Evolutionary conservation across 306 rosid species (phyloP).

Genomic region (Prinsepia uniflora): DNA sequence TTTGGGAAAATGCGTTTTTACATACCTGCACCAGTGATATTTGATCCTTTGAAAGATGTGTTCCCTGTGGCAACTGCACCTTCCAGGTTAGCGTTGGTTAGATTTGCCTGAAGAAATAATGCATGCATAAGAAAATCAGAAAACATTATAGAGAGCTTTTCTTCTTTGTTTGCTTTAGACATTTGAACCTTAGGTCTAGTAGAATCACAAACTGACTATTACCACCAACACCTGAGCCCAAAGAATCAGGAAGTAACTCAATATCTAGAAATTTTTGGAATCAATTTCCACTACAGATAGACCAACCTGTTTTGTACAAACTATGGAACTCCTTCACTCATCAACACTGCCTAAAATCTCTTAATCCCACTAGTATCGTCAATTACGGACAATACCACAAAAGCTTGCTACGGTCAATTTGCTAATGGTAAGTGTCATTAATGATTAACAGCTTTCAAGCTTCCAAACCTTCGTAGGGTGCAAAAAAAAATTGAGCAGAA

Average conservation of each 20-base stretch:
- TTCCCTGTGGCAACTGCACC: constrained; percentile 94
- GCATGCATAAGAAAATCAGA: constrained; percentile 22
- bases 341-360: background rate
- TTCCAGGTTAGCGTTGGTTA: constrained; percentile 88
- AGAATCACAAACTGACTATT: background rate
- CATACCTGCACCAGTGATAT: constrained; percentile 80
- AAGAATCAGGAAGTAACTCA: background rate
- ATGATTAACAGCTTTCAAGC: background rate
- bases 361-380: background rate
- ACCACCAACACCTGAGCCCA: background rate
- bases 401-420: background rate
- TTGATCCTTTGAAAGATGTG: constrained; percentile 80
- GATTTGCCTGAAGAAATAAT: constrained; percentile 59
- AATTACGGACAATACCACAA: background rate
- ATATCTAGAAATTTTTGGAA: background rate
- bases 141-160: background rate
- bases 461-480: background rate
- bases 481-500: background rate
- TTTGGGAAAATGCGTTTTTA: constrained; percentile 6
- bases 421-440: background rate
- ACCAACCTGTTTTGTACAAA: background rate
- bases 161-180: background rate
- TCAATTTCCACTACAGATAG: background rate
- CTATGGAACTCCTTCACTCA: background rate
- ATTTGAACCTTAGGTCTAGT: background rate